Evolutionary conservation across 31 red algal genomes (phyloP), one percentile per base, ranked within the genome.

Genomic region (Odonthalia washingtoniensis): DNA sequence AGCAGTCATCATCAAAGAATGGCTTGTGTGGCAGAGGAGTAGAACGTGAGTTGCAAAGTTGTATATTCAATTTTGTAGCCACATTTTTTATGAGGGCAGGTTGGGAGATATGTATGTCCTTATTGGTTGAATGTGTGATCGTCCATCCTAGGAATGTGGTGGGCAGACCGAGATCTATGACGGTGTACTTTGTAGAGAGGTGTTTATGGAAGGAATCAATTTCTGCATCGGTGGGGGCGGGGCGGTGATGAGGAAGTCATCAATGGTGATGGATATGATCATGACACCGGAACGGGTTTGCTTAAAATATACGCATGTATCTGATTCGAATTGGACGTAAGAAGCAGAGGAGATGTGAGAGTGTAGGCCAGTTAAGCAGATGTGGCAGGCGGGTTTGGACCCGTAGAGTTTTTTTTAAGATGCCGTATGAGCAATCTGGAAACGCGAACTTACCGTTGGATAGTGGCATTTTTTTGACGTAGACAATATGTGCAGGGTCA

Each of bases 241-340:
- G 5, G 44, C 45, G 5, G 40, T 38, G 24, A 64, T 35, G 1
- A 80, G 34, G 21, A 63, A 80, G 77, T 80, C 77, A 30, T 80
- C 46, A 52, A 80, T 80, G 24, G 49, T 63, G 3, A 80, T 5
- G 9, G 17, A 5, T 12, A 80, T 31, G 16, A 80, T 80, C 3
- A 30, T 31, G 49, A 2, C 40, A 2, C 26, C 1, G 17, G 16
- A 1, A 36, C 3, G 1, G 24, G 1, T 1, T 36, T 63, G 18
- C 21, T 60, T 37, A 5, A 80, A 2, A 30, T 62, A 80, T 2
- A 80, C 46, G 2, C 27, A 45, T 63, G 77, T 45, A 36, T 57
- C 77, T 3, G 49, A 44, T 4, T 26, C 44, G 5, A 53, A 37
- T 80, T 80, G 77, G 6, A 1, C 35, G 53, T 57, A 80, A 36